These are phyloP conservation scores for Sporisorium scitamineum DNA, from an alignment of 1,284 basidiomycete genomes.

Conservation along the genomic window DNA sequence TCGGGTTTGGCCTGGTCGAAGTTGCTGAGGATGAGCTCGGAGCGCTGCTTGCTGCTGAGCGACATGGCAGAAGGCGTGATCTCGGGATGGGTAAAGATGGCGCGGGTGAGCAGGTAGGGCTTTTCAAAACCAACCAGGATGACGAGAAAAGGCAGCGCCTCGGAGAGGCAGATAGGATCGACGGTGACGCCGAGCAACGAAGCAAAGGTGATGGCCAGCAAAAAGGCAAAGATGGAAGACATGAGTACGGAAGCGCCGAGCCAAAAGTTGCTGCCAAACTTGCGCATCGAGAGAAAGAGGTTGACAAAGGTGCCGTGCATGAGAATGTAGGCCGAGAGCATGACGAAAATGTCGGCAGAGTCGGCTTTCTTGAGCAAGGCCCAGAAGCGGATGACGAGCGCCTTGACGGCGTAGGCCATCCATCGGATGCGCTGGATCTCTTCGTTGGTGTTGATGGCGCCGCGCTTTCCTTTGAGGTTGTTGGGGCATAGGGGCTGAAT, in stretches of 20 bases:
- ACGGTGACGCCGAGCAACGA: conserved; percentile 86
- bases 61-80: conserved; percentile 70
- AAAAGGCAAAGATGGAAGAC: conserved; percentile 86
- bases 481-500: conserved; percentile 51
- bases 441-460: conserved; percentile 36
- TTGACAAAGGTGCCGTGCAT: conserved; percentile 97
- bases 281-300: conserved; percentile 68
- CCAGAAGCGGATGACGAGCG: conserved; percentile 66
- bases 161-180: conserved; percentile 91
- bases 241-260: conserved; percentile 82
- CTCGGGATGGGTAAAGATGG: conserved; percentile 88
- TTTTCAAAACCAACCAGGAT: conserved; percentile 99
- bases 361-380: conserved; percentile 79
- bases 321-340: conserved; percentile 92
- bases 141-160: conserved; percentile 96
- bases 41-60: conserved; percentile 24
- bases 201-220: conserved; percentile 86
- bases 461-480: conserved; percentile 52
- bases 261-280: conserved; percentile 67
- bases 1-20: conserved; percentile 44
- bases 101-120: conserved; percentile 88
- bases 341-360: conserved; percentile 93
- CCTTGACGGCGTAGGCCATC: conserved; percentile 62
- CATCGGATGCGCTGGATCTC: conserved; percentile 60
- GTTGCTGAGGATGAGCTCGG: conserved; percentile 49